Evolutionary conservation across 1,139 yeast genomes (phyloP), one percentile per base, ranked within the genome.

Genomic region (Yamadazyma sp.): DNA sequence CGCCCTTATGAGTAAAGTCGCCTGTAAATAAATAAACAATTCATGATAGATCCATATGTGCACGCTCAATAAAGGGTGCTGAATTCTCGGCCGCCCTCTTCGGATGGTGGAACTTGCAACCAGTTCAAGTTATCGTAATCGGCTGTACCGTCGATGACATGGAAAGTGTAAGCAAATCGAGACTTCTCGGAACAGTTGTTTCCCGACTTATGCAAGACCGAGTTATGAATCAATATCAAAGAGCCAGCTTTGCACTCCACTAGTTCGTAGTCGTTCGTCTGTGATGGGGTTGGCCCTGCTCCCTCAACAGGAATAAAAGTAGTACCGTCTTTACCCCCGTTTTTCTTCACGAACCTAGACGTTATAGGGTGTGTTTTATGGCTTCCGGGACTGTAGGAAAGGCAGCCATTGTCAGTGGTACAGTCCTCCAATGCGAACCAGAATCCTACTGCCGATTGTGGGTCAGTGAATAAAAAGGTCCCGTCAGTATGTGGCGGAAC

Each of bases 391-490:
- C 77, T 69, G 54, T 75, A 84, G 44, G 80, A 76, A 23, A 86
- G 64, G 44, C 94, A 85, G 0, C 95, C 95, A 56, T 86, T 86
- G 6, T 64, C 65, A 5, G 58, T 47, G 1, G 83, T 81, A 55
- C 94, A 86, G 52, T 84, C 87, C 50, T 86, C 89, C 47, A 86
- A 62, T 0, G 95, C 92, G 53, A 81, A 79, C 95, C 95, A 86
- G 55, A 83, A 86, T 4, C 95, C 95, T 31, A 85, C 59, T 0
- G 92, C 89, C 2, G 80, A 64, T 40, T 75, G 81, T 1, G 95
- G 95, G 22, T 78, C 68, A 0, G 95, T 86, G 59, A 69, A 86
- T 27, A 86, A 65, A 51, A 86, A 86, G 3, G 82, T 80, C 1
- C 81, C 89, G 56, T 86, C 95, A 38, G 83, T 85, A 53, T 86